These are phyloP conservation scores for Secale cereale DNA, from an alignment of 176 grass and related monocot species.

Conservation along the genomic window DNA sequence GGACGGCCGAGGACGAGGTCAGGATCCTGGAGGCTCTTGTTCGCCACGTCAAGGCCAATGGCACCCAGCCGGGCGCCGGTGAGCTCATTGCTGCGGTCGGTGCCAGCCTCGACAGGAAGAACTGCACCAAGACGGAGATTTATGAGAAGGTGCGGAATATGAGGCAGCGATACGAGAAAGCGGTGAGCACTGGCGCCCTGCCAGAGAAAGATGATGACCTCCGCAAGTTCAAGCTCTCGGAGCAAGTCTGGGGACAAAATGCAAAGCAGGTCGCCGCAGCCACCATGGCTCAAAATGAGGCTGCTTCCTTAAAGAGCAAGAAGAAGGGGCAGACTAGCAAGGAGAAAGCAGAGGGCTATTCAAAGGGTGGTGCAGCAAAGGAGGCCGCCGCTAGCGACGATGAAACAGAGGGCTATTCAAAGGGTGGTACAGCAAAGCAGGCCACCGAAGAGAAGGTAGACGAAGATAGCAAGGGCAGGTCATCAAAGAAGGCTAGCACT, in stretches of 20 bases:
- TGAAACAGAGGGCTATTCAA: not conserved
- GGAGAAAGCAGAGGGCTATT: conserved; percentile 2
- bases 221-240: conserved; percentile 23
- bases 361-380: conserved; percentile 2
- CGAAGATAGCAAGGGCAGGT: not conserved
- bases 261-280: not conserved
- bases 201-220: conserved; percentile 21
- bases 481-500: not conserved
- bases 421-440: not conserved
- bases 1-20: conserved; percentile 8
- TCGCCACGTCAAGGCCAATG: not conserved
- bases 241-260: conserved; percentile 32
- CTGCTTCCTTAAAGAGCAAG: conserved; percentile 20
- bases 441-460: not conserved
- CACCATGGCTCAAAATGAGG: not conserved
- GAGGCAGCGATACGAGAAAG: conserved; percentile 9
- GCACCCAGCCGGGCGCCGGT: not conserved
- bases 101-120: conserved; percentile 18
- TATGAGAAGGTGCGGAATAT: conserved; percentile 30
- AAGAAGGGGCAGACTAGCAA: conserved; percentile 31
- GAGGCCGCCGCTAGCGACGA: not conserved
- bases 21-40: conserved; percentile 29
- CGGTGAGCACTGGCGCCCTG: not conserved
- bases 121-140: not conserved
- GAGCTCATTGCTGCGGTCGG: not conserved